These are phyloP conservation scores for Mucor racemosus DNA, from an alignment of 371 early-diverging fungal species.

Conservation along the genomic window DNA sequence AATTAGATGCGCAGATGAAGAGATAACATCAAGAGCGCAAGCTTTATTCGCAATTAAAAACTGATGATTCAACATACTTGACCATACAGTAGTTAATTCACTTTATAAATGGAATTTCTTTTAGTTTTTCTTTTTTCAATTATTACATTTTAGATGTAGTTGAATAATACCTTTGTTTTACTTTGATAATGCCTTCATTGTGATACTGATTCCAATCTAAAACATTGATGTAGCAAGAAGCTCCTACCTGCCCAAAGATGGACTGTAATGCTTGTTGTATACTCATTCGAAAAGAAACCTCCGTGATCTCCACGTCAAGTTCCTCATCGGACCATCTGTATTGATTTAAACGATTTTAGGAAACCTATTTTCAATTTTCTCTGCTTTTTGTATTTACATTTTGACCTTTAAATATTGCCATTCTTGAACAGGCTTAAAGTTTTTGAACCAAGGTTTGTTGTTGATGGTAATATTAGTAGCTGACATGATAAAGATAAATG, in stretches of 20 bases:
- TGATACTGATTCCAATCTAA: slow-evolving; percentile 47
- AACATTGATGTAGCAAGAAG: slow-evolving; percentile 40
- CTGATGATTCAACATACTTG: slow-evolving; percentile 41
- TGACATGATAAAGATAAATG: neutral
- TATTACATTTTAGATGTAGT: neutral
- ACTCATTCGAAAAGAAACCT: slow-evolving; percentile 51
- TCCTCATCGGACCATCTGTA: slow-evolving; percentile 45
- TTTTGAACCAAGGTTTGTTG: slow-evolving; percentile 31
- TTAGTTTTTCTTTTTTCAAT: too few species aligned
- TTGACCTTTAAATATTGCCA: slow-evolving; percentile 49
- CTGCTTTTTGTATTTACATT: slow-evolving; percentile 34
- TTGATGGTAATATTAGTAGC: neutral
- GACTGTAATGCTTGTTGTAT: slow-evolving; percentile 48
- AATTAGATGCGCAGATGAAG: slow-evolving; percentile 45
- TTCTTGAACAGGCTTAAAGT: slow-evolving; percentile 25
- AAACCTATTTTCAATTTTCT: neutral
- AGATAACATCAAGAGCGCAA: slow-evolving; percentile 41
- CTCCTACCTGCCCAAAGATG: slow-evolving; percentile 46
- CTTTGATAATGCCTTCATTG: slow-evolving; percentile 44
- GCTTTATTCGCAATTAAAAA: slow-evolving; percentile 32
- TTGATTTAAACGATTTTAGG: neutral
- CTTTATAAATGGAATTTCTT: slow-evolving; percentile 15
- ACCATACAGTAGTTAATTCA: slow-evolving; percentile 47
- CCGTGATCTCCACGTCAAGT: slow-evolving; percentile 33
- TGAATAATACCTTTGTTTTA: slow-evolving; percentile 40